A percentile compares a stretch with the other conserved stretches of the same genome.
Evolutionary conservation across 345 rosid genomes (phyloP).

Genomic region (Corchorus capsularis): DNA sequence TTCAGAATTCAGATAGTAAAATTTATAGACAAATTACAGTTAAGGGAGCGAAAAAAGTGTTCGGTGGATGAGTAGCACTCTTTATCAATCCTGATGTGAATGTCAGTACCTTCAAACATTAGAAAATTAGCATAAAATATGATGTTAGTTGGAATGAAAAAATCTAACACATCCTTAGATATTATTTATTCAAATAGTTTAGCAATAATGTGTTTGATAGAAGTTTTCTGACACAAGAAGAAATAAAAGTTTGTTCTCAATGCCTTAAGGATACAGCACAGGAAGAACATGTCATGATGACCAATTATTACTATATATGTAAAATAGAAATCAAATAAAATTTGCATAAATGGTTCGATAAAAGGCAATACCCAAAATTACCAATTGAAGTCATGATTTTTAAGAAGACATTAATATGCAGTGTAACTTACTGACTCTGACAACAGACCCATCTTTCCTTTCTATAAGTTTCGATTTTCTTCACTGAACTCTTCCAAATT

Average conservation of each 20-base stretch:
- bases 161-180: background rate
- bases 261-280: background rate
- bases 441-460: conserved; percentile 2
- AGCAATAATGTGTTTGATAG: background rate
- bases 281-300: background rate
- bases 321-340: background rate
- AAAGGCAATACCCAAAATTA: background rate
- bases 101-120: background rate
- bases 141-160: background rate
- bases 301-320: background rate
- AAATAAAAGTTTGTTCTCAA: background rate
- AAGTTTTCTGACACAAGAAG: background rate
- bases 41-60: background rate
- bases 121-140: background rate
- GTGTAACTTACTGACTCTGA: background rate
- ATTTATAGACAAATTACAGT: background rate
- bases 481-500: background rate
- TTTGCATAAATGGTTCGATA: background rate
- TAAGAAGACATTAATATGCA: background rate
- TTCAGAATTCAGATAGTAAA: background rate
- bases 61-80: background rate
- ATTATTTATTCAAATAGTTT: background rate
- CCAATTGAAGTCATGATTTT: background rate
- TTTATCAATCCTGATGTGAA: background rate
- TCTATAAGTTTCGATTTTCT: background rate